Evolutionary conservation across 768 basidiomycete species (phyloP), one percentile per base, ranked within the genome.

Genomic region (Agaricus blazei): DNA sequence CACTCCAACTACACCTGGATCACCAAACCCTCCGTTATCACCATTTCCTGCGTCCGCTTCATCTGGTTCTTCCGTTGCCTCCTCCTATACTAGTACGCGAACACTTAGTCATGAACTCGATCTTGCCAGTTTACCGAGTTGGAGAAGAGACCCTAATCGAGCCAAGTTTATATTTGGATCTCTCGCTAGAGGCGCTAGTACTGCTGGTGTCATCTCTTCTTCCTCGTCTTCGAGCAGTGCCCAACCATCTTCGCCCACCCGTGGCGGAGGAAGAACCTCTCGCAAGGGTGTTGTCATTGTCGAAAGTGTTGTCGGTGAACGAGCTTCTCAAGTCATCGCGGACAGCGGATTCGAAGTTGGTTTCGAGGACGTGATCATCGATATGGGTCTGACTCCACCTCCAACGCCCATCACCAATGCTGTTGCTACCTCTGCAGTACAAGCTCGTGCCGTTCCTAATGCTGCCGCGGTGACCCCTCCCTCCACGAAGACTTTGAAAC

Each of bases 161-260:
- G 41, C 54, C 1, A 50, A 56, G 31, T 44, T 12, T 9, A 41
- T 43, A 2, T 56, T 56, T 26, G 54, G 48, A 19, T 50, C 54
- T 3, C 54, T 56, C 19, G 41, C 48, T 0, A 37, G 14, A 15
- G 28, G 27, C 15, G 40, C 24, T n/a, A 43, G 15, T 28, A 42
- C 38, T 15, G 28, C 26, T 19, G 26, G 29, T 27, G 23, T 28
- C 24, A 24, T 28, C 7, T 43, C 52, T n/a, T 26, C 36, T 26
- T 11, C 49, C 34, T 34, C 34, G 3, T 34, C 34, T 48, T 48
- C 46, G 34, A 34, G 7, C 11, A 34, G 34, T 34, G 2, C 34
- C 7, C 11, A 7, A 34, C 34, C 34, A 11, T 34, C 34, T 7
- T 34, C 34, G 5, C 34, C 34, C 2, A 34, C 34, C 7, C 34